phyloP scores from a whole-genome alignment of 2,329 filamentous ascomycete genomes.

The Phyllosticta citrichinensis region DNA sequence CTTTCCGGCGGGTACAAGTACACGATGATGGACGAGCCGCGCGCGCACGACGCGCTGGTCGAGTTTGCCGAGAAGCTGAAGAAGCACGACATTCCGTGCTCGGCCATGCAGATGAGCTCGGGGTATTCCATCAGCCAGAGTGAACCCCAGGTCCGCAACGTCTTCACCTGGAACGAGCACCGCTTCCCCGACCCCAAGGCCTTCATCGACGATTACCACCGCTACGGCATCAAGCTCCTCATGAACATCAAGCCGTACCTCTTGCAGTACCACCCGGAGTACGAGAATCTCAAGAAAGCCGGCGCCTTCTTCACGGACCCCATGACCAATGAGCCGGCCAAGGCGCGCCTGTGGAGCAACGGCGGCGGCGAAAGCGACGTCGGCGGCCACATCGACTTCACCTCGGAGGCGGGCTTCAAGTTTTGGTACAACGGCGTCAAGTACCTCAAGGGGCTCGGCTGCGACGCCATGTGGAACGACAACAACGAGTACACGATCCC shows the following conservation, averaged over 20 bases:
- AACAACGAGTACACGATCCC: conserved; percentile 66
- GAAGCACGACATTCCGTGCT: conserved; percentile 58
- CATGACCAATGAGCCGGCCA: conserved; percentile 36
- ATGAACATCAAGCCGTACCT: conserved; percentile 68
- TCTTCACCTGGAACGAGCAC: conserved; percentile 61
- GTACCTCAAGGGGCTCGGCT: conserved; percentile 50
- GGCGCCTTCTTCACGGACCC: conserved; percentile 56
- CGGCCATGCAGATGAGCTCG: conserved; percentile 62
- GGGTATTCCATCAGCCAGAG: conserved; percentile 60
- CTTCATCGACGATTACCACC: conserved; percentile 53
- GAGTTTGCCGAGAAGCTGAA: conserved; percentile 52
- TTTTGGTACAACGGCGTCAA: conserved; percentile 65
- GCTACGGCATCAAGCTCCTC: conserved; percentile 55
- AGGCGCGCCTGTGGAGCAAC: conserved; percentile 60
- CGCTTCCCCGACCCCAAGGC: conserved; percentile 58
- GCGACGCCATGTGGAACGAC: conserved; percentile 71
- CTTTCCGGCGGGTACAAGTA: conserved; percentile 59
- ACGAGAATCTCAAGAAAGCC: conserved; percentile 47
- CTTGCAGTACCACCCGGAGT: conserved; percentile 56
- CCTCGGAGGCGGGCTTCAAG: conserved; percentile 53
- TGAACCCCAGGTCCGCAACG: conserved; percentile 59
- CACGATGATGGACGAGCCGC: conserved; percentile 46
- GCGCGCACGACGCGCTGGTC: conserved; percentile 47
- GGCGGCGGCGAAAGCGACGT: conserved; percentile 61
- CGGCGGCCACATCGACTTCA: conserved; percentile 65